Evolutionary conservation across 306 rosid genomes (phyloP).

Genomic region (Medicago lupulina): DNA sequence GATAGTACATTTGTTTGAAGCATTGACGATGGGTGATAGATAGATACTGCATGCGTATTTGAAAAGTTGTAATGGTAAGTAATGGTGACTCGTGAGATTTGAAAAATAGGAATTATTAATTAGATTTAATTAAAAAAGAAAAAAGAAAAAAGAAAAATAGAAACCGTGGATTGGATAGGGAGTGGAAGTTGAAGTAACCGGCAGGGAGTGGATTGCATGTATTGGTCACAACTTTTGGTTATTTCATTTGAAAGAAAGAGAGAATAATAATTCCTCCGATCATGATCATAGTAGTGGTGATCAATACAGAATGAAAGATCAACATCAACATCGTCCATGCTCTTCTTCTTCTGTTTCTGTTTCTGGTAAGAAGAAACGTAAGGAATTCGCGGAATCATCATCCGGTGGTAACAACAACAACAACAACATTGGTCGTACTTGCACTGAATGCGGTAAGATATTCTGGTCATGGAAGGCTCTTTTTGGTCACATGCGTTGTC

Average conservation of each 20-base stretch:
- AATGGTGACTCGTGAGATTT: too few relatives aligned
- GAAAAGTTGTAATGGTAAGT: too few relatives aligned
- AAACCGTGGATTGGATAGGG: slow-evolving; percentile 4
- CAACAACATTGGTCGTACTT: slow-evolving; percentile 51
- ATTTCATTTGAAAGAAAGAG: too few relatives aligned
- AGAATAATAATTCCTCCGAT: background rate
- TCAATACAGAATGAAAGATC: background rate
- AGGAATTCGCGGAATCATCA: background rate
- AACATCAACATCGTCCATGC: too few relatives aligned
- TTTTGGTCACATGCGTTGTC: slow-evolving; percentile 94
- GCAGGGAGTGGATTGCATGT: too few relatives aligned
- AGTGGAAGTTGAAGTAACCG: slow-evolving; percentile 23
- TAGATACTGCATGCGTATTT: too few relatives aligned
- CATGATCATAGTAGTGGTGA: background rate
- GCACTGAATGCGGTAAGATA: slow-evolving; percentile 76
- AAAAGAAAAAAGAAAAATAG: background rate
- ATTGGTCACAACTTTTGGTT: too few relatives aligned
- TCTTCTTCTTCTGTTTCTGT: background rate
- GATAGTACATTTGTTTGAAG: too few relatives aligned
- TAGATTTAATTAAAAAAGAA: background rate
- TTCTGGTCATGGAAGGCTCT: slow-evolving; percentile 91
- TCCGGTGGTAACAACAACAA: too few relatives aligned
- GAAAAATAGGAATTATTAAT: background rate
- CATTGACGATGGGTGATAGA: too few relatives aligned
- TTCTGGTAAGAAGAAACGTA: background rate